phyloP scores from a whole-genome alignment of 495 filamentous ascomycete species.

The Chaetomium cochliodes region DNA sequence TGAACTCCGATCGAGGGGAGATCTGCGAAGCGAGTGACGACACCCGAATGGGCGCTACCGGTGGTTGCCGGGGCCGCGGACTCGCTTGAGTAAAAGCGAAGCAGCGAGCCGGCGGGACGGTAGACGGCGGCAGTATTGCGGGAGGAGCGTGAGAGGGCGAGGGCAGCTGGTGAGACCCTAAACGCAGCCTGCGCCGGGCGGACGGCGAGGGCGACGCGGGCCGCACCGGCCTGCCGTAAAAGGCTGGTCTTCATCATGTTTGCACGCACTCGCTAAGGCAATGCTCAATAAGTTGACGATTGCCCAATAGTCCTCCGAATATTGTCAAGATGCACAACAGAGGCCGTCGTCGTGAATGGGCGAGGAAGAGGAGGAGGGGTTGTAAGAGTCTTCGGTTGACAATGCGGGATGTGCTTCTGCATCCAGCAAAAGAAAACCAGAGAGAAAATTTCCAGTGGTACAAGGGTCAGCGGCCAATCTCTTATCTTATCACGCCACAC shows the following conservation, averaged over 20 bases:
- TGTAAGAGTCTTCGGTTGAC: conserved; percentile 8
- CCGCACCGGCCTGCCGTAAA: conserved; percentile 32
- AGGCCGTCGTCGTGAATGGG: background rate
- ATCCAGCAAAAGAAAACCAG: conserved; percentile 8
- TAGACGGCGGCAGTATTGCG: conserved; percentile 14
- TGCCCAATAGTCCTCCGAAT: background rate
- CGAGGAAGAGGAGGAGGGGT: background rate
- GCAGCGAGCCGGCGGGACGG: conserved; percentile 25
- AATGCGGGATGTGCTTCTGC: background rate
- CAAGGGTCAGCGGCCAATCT: background rate
- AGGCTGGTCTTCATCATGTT: conserved; percentile 36
- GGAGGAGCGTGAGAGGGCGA: conserved; percentile 23
- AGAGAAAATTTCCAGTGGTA: conserved; percentile 19
- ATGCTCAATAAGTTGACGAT: background rate
- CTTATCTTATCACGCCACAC: conserved; percentile 24
- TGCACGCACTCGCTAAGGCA: conserved; percentile 1
- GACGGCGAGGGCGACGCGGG: conserved; percentile 29
- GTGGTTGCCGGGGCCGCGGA: conserved; percentile 29
- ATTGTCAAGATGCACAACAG: conserved; percentile 5
- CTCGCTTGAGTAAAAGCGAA: conserved; percentile 43
- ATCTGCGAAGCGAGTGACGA: conserved; percentile 67
- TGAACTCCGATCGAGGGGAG: conserved; percentile 63
- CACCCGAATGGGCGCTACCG: conserved; percentile 19
- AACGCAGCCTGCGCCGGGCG: conserved; percentile 31
- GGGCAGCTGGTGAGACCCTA: conserved; percentile 25